phyloP scores from a whole-genome alignment of 2,329 filamentous ascomycete genomes.

The Colletotrichum truncatum region DNA sequence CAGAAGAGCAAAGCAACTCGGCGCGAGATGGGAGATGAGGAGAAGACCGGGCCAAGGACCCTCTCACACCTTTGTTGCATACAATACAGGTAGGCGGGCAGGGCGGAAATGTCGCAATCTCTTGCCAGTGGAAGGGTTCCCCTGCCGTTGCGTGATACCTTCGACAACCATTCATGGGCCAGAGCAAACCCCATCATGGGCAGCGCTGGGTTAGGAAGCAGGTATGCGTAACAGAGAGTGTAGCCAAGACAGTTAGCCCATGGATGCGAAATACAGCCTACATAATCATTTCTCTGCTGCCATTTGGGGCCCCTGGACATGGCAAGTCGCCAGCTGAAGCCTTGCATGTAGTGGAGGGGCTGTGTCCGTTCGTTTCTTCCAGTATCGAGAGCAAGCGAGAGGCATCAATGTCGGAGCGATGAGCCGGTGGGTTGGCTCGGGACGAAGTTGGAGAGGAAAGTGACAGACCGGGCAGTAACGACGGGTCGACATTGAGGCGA shows the following conservation, averaged over 20 bases:
- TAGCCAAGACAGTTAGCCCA: neutral
- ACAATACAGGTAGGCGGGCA: neutral
- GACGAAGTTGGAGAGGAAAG: neutral
- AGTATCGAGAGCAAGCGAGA: slow-evolving; percentile 13
- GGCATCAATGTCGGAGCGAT: slow-evolving; percentile 1
- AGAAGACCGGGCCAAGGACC: neutral
- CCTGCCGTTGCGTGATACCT: slow-evolving; percentile 22
- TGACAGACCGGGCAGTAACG: neutral
- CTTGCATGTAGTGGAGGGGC: neutral
- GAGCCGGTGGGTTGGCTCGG: slow-evolving; percentile 1
- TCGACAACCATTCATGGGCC: slow-evolving; percentile 3
- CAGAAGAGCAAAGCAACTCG: neutral
- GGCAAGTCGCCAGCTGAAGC: neutral
- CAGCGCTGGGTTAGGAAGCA: neutral
- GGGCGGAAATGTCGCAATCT: slow-evolving; percentile 23
- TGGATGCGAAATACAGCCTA: neutral
- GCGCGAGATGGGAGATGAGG: slow-evolving; percentile 6
- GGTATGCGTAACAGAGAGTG: neutral
- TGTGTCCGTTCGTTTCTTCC: neutral
- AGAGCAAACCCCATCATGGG: neutral
- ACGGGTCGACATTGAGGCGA: slow-evolving; percentile 3
- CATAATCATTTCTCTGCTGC: neutral
- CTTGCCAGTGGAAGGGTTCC: slow-evolving; percentile 4
- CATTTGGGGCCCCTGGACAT: neutral
- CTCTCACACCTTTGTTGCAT: neutral